Evolutionary conservation across 225 moss, liverwort and hornwort genomes (phyloP), one percentile per base, ranked within the genome.

Genomic region (Rhytidiadelphus loreus): DNA sequence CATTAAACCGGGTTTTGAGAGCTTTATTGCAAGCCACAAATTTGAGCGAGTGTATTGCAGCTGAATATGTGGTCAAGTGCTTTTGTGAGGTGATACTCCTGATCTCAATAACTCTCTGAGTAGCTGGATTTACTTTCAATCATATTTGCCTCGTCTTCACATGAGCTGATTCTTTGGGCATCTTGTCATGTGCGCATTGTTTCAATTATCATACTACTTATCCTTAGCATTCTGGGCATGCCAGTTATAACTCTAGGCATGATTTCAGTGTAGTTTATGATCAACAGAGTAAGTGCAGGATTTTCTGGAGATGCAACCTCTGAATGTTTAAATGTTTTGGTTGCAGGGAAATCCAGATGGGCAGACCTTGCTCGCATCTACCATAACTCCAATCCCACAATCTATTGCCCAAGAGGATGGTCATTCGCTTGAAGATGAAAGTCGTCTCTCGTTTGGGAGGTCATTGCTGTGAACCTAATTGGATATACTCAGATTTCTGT

Each of bases 271-370:
- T 57, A 74, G 28, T 81, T 88, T 76, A 68, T 46, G 35, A 76
- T 75, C 84, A 44, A 41, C 71, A 53, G 44, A 70, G 62, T 16
- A 65, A 60, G 77, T 83, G 52, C 48, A 82, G 63, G 64, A 56
- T 82, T 55, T 60, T 78, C 65, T 87, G 77, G 65, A n/a, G 88
- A 80, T 43, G 32, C 22, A 73, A 60, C 83, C 35, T 84, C 70
- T 88, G 61, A 87, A 69, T 74, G 35, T 82, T 80, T 74, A 39
- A 63, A 35, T 83, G 32, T 55, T 43, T 72, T 78, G 86, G 43
- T 85, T 91, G 82, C 93, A 99, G 99, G 99, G 96, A 90, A 97
- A 97, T 92, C 95, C 94, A 88, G 99, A 99, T 88, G 99, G 99
- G 76, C 99, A 99, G 93, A 95, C 95, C 83, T 91, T 99, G 93